Base-by-base conservation (phyloP, 2,329 filamentous ascomycete genomes). In the Colletotrichum gloeosporioides region DNA sequence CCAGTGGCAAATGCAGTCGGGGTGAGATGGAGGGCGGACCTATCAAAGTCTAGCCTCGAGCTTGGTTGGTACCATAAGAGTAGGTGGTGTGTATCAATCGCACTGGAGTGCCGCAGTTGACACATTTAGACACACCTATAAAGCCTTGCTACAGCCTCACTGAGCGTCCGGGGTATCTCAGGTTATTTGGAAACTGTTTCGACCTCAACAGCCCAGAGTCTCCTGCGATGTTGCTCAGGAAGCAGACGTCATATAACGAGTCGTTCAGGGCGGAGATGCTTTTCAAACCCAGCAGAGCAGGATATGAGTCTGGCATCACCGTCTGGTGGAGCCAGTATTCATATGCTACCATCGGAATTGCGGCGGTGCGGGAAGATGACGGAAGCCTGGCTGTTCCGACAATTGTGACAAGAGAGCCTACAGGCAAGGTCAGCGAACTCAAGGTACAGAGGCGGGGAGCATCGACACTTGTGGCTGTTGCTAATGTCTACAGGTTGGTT, bases 271-370 rank as follows among this genome's bases (percentile, higher is more conserved):
- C 85, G 0, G 84, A 81, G 3, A 79, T 92, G 15, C 82, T 85
- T 0, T 92, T 92, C 75, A 78, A 82, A 0, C 89, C 89, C 0
- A 82, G 80, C 0, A 83, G 83, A 5, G 59, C 80, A 6, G 82
- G 85, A 2, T 87, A 87, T 4, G 90, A 92, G 82, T 90, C 90
- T 1, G 90, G 90, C 0, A 82, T 88, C 0, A 88, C 88, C 0
- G 79, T 91, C 0, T 92, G 88, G 86, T 90, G 89, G 88, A 90
- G 87, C 62, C 87, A 89, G 10, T 85, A 83, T 70, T 85, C 85
- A 0, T 84, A 84, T 55, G 82, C 83, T 8, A 79, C 83, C 0
- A 78, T 83, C 16, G 82, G 82, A 27, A 59, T 85, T 2, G 80
- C 80, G 4, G 69, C 81, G 2, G 71, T 78, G 6, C 79, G 80